Conservation (phyloP, 2,329 filamentous ascomycete genomes). For the Albophoma yamanashiensis region DNA sequence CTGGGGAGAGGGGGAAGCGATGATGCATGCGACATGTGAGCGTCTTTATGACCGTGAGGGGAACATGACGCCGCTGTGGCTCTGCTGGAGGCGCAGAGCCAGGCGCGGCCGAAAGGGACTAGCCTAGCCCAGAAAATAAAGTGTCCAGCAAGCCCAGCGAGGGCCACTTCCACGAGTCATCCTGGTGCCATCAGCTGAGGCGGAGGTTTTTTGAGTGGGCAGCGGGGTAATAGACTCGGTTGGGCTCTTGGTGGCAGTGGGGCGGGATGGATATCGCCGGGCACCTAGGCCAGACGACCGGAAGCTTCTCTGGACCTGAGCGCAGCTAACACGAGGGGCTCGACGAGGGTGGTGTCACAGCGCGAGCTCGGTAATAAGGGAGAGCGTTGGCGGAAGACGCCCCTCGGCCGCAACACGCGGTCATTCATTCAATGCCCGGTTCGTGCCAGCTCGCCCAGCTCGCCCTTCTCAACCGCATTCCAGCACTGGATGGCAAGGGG, state of each 20-base stretch:
- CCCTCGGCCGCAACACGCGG: not conserved
- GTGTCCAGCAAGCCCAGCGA: not conserved
- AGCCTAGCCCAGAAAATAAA: not conserved
- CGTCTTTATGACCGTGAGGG: not conserved
- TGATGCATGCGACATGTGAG: not conserved
- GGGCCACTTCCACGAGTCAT: not conserved
- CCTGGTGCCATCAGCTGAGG: not conserved
- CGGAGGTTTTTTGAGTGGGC: not conserved
- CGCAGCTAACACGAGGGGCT: not conserved
- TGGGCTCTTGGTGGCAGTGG: not conserved
- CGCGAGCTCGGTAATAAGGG: not conserved
- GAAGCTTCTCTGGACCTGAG: not conserved
- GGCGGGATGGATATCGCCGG: not conserved
- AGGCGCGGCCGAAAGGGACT: not conserved
- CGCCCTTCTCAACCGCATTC: not conserved
- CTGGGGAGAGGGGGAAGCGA: constrained; percentile 4
- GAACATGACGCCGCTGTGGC: not conserved
- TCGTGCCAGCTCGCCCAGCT: not conserved
- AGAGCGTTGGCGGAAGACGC: not conserved
- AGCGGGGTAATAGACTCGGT: not conserved
- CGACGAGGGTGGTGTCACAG: not conserved
- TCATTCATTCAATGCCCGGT: not conserved
- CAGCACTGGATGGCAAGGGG: not conserved
- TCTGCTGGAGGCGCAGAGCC: not conserved
- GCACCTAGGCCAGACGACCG: not conserved